Evolutionary conservation across 2,329 filamentous ascomycete species (phyloP).

Genomic region (Lachnellula cervina): DNA sequence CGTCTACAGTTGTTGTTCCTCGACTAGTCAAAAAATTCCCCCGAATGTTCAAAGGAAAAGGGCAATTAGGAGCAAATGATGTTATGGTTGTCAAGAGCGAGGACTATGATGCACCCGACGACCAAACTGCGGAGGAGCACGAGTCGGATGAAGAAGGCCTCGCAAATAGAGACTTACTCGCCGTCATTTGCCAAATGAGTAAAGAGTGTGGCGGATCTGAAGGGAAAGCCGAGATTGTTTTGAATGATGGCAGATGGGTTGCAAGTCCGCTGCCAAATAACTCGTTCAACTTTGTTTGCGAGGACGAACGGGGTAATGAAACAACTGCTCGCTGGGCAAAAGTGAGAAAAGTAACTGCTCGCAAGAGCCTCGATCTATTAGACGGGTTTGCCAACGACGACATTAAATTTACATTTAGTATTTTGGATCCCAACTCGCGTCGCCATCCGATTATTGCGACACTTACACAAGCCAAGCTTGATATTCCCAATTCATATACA

Average conservation of each 20-base stretch:
- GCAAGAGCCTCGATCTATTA: constrained; percentile 23
- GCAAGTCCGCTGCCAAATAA: constrained; percentile 49
- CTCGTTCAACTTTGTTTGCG: constrained; percentile 60
- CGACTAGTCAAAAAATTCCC: constrained; percentile 57
- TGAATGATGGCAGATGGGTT: constrained; percentile 59
- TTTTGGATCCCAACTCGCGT: constrained; percentile 63
- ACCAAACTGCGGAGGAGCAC: constrained; percentile 50
- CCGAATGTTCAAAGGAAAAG: constrained; percentile 57
- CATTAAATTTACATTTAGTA: constrained; percentile 68
- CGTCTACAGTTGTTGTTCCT: constrained; percentile 59
- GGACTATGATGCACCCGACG: constrained; percentile 49
- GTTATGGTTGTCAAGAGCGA: constrained; percentile 67
- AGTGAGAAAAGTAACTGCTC: constrained; percentile 34
- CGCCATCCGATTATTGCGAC: constrained; percentile 72
- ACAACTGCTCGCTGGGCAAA: constrained; percentile 67
- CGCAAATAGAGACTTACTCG: constrained; percentile 54
- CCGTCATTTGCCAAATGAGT: constrained; percentile 60
- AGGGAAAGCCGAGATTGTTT: constrained; percentile 53
- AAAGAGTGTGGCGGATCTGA: constrained; percentile 44
- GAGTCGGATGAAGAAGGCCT: constrained; percentile 48
- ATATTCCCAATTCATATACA: constrained; percentile 65
- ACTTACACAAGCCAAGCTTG: constrained; percentile 58
- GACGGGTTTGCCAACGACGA: constrained; percentile 34
- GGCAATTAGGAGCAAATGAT: constrained; percentile 62
- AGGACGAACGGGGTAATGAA: constrained; percentile 49